These are phyloP conservation scores for Neonectria coccinea DNA, from an alignment of 2,329 filamentous ascomycete species.

Conservation along the genomic window DNA sequence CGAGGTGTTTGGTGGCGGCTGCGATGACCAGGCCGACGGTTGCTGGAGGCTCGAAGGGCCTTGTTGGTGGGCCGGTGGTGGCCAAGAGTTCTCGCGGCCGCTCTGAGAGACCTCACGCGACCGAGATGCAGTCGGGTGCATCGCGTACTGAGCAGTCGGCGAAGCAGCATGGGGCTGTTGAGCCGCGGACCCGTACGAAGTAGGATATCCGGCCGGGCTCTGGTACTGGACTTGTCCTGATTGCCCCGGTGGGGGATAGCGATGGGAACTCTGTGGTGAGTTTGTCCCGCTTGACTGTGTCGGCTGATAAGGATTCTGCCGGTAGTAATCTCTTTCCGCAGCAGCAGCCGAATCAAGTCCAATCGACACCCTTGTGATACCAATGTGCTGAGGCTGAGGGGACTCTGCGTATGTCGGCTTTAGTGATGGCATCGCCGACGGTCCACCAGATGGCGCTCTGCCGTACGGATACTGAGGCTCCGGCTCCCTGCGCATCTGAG, in stretches of 20 bases:
- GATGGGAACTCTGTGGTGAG: constrained; percentile 61
- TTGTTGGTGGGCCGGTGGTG: constrained; percentile 42
- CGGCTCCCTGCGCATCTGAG: constrained; percentile 61
- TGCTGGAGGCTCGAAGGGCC: constrained; percentile 41
- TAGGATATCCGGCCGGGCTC: constrained; percentile 58
- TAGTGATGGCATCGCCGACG: constrained; percentile 64
- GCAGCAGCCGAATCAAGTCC: constrained; percentile 51
- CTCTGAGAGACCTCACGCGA: constrained; percentile 56
- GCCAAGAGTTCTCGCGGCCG: constrained; percentile 54
- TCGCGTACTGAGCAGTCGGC: constrained; percentile 66
- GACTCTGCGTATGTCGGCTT: constrained; percentile 66
- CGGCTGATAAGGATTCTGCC: constrained; percentile 51
- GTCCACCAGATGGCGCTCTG: constrained; percentile 49
- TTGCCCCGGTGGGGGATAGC: constrained; percentile 58
- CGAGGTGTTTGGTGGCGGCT: constrained; percentile 47
- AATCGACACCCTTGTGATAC: constrained; percentile 58
- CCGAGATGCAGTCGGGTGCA: constrained; percentile 59
- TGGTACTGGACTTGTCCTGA: constrained; percentile 56
- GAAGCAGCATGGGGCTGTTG: constrained; percentile 59
- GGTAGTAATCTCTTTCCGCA: constrained; percentile 63
- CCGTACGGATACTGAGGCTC: constrained; percentile 63
- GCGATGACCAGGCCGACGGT: constrained; percentile 47
- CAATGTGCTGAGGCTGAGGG: constrained; percentile 62
- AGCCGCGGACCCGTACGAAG: constrained; percentile 52
- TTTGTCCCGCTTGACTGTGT: constrained; percentile 53